Evolutionary conservation across 1,284 basidiomycete species (phyloP), one percentile per base, ranked within the genome.

Genomic region (Trichosporon sp.): DNA sequence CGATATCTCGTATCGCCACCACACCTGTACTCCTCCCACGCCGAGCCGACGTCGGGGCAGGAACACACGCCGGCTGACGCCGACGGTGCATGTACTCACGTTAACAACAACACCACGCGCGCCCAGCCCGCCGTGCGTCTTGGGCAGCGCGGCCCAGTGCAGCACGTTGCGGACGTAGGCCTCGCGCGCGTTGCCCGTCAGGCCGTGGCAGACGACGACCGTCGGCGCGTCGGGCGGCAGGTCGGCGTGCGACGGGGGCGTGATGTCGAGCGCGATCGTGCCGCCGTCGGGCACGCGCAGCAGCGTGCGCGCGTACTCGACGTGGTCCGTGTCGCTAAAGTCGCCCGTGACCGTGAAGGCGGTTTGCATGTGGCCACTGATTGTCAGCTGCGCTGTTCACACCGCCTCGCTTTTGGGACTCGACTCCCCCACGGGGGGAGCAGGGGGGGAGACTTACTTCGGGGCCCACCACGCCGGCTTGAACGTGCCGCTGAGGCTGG

Each of bases 151-250:
- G 74, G 90, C 89, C 70, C 88, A 89, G 62, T 87, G 86, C 7
- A 96, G 83, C 63, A 96, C 86, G 29, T 91, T 89, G 70, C 93
- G 86, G 53, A 97, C 91, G 77, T 96, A 96, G 23, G 90, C 87
- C 85, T 96, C 95, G 80, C 95, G 88, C 13, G 91, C 93, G 29
- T 93, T 93, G 78, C 94, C 94, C 7, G 92, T 93, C 62, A 96
- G 84, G 21, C 93, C 94, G 77, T 97, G 95, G 35, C 77, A 80
- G 72, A 90, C 85, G 11, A 94, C 90, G 64, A 98, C 85, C 53
- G 95, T 89, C 3, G 95, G 93, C 1, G 90, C 87, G 70, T 90
- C 87, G 25, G 88, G 85, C 31, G 84, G 81, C 11, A 91, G 77
- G 13, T 84, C 79, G 25, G 84, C 82, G 68, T 87, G 85, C 73